phyloP scores from a whole-genome alignment of 495 filamentous ascomycete genomes.

The Annulohypoxylon bovei region DNA sequence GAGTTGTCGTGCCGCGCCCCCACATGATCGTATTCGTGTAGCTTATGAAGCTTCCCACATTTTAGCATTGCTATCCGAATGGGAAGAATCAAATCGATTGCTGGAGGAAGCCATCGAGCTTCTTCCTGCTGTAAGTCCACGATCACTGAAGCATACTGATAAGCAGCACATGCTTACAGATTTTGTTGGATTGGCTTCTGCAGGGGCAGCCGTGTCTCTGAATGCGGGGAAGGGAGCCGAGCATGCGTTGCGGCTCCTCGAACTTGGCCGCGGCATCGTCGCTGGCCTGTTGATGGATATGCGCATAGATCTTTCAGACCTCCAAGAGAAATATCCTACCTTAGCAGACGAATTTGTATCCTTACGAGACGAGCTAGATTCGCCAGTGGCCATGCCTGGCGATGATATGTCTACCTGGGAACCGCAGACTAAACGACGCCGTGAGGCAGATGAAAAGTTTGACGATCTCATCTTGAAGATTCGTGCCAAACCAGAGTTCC shows the following conservation, averaged over 20 bases:
- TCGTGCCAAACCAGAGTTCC: slow-evolving; percentile 4
- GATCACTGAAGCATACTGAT: slow-evolving; percentile 34
- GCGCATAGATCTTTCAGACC: slow-evolving; percentile 33
- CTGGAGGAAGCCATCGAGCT: slow-evolving; percentile 27
- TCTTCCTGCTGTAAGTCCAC: slow-evolving; percentile 31
- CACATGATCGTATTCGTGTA: slow-evolving; percentile 8
- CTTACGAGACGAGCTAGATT: slow-evolving; percentile 6
- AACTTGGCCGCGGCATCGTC: slow-evolving; percentile 45
- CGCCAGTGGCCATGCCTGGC: neutral
- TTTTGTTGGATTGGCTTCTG: slow-evolving; percentile 34
- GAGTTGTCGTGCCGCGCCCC: slow-evolving; percentile 7
- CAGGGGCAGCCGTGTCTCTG: slow-evolving; percentile 36
- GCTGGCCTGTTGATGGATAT: slow-evolving; percentile 38
- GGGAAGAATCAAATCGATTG: slow-evolving; percentile 14
- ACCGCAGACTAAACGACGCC: neutral
- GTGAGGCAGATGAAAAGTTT: slow-evolving; percentile 1
- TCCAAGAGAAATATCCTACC: slow-evolving; percentile 4
- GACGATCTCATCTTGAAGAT: neutral
- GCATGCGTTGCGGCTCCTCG: slow-evolving; percentile 41
- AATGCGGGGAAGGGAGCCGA: slow-evolving; percentile 23
- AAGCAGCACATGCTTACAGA: slow-evolving; percentile 34
- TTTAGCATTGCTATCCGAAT: slow-evolving; percentile 2
- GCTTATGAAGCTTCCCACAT: slow-evolving; percentile 9
- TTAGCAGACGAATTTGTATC: neutral
- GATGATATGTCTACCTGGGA: neutral